phyloP scores from a whole-genome alignment of 768 basidiomycete genomes.

The Daedaleopsis nitida region DNA sequence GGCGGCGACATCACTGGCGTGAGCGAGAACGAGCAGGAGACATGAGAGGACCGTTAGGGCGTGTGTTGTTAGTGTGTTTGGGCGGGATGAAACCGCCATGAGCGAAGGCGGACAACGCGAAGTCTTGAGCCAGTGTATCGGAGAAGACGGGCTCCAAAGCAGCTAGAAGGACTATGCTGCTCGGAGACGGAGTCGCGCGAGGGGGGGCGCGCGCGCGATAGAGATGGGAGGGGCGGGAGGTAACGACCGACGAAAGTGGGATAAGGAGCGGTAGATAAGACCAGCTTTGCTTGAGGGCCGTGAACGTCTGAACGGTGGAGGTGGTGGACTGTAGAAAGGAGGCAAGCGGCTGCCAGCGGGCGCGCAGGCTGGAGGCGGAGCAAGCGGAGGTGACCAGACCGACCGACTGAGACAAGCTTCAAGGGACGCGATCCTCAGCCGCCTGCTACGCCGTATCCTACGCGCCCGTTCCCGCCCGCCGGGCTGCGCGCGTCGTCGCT shows the following conservation, averaged over 20 bases:
- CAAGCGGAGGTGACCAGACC: too few species aligned
- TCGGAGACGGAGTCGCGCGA: neutral
- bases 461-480: too few species aligned
- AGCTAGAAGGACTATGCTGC: neutral
- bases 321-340: neutral
- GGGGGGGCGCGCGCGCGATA: conserved; percentile 3
- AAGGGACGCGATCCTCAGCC: too few species aligned
- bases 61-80: neutral
- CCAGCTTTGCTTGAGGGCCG: neutral
- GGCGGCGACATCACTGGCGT: conserved; percentile 6
- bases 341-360: too few species aligned
- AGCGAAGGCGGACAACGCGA: conserved; percentile 8
- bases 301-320: neutral
- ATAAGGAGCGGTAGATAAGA: conserved; percentile 9
- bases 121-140: conserved; percentile 1
- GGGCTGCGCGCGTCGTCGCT: too few species aligned
- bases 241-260: conserved; percentile 21
- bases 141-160: neutral
- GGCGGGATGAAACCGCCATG: conserved; percentile 24
- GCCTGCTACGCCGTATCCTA: too few species aligned
- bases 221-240: neutral
- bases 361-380: too few species aligned
- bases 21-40: conserved; percentile 15
- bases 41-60: conserved; percentile 16
- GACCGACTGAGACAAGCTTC: too few species aligned